Evolutionary conservation across 75 land plant species (phyloP).

Genomic region (Pseudotsuga menziesii): DNA sequence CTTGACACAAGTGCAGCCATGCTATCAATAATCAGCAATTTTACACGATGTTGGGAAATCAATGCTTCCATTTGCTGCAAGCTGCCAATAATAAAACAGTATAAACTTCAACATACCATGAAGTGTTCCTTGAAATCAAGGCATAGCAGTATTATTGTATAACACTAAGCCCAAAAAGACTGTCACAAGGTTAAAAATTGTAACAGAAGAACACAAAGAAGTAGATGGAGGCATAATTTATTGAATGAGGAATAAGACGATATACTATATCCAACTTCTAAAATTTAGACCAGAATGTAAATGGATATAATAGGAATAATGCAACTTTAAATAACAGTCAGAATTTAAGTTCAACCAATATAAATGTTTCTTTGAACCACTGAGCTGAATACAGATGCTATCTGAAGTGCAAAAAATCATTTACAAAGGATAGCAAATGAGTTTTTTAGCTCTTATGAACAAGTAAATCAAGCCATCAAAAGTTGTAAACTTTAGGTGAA

Average conservation of each 20-base stretch:
- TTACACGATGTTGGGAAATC: constrained; percentile 51
- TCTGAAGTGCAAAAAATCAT: background rate
- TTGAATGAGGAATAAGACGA: background rate
- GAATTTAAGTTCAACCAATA: background rate
- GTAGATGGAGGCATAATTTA: background rate
- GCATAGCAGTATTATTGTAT: no score
- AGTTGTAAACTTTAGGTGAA: background rate
- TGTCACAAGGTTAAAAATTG: background rate
- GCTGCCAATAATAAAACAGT: constrained; percentile 29
- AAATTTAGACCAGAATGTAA: background rate
- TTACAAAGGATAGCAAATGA: background rate
- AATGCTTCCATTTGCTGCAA: constrained; percentile 55
- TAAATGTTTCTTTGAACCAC: background rate
- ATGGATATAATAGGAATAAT: background rate
- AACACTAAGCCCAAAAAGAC: background rate
- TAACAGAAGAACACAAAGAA: background rate
- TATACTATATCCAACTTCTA: background rate
- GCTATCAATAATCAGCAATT: constrained; percentile 74
- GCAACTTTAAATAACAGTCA: background rate
- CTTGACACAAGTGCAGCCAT: constrained; percentile 69
- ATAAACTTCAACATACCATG: background rate
- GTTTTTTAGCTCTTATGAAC: background rate
- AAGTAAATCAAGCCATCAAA: background rate
- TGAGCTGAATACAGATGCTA: background rate
- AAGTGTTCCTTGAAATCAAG: background rate